These are phyloP conservation scores for Acer campestre DNA, from an alignment of 345 rosid genomes.

Conservation along the genomic window DNA sequence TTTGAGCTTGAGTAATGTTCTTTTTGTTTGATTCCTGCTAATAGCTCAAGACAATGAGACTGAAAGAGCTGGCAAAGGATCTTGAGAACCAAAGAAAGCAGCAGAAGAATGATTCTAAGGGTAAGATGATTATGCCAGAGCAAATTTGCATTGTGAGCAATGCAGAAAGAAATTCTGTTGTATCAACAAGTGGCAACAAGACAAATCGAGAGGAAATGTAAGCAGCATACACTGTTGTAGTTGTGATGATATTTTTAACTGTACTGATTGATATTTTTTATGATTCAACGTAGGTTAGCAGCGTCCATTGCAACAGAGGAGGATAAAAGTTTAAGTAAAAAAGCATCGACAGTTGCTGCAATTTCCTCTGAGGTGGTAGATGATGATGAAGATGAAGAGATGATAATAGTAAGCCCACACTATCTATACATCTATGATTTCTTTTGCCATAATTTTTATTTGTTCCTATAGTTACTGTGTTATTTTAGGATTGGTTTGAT, in stretches of 20 bases:
- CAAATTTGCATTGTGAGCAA: conserved; percentile 19
- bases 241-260: conserved; percentile 15
- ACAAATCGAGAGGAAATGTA: conserved; percentile 75
- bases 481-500: neutral
- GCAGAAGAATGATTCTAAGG: conserved; percentile 47
- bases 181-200: conserved; percentile 35
- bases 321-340: conserved; percentile 26
- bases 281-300: conserved; percentile 58
- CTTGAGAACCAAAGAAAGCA: conserved; percentile 61
- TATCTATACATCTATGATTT: neutral
- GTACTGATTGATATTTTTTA: conserved; percentile 23
- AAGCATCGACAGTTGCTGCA: conserved; percentile 47
- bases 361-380: conserved; percentile 48
- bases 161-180: conserved; percentile 27
- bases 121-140: conserved; percentile 38
- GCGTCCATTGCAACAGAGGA: conserved; percentile 67
- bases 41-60: conserved; percentile 73
- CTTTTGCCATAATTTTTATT: neutral
- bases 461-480: neutral
- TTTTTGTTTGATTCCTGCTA: conserved; percentile 18
- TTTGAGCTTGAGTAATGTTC: neutral
- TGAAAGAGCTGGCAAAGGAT: conserved; percentile 77
- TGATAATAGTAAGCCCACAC: conserved; percentile 29
- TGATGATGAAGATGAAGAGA: conserved; percentile 58
- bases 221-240: conserved; percentile 28